Evolutionary conservation across 331 rosid species (phyloP).

Genomic region (Erythrophleum ivorense): DNA sequence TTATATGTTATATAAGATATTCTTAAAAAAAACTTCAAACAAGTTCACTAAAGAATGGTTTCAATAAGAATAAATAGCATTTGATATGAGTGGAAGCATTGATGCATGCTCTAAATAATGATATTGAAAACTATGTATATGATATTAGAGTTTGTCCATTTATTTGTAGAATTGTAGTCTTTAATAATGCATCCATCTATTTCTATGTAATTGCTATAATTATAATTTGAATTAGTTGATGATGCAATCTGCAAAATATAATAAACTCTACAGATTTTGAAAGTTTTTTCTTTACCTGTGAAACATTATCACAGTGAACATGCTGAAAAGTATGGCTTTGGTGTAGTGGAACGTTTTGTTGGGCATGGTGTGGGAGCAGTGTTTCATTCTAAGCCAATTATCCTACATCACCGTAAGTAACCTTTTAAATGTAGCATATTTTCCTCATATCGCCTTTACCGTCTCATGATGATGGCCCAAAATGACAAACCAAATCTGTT

Average conservation of each 20-base stretch:
- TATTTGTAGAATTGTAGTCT: neutral
- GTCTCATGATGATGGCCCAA: conserved; percentile 20
- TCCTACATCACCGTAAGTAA: conserved; percentile 77
- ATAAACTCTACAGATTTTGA: conserved; percentile 17
- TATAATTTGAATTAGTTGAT: conserved; percentile 25
- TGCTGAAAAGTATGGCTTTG: conserved; percentile 80
- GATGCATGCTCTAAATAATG: neutral
- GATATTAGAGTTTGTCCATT: neutral
- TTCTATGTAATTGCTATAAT: neutral
- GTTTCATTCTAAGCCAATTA: conserved; percentile 93
- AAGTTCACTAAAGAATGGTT: neutral
- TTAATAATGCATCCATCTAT: neutral
- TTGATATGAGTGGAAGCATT: neutral
- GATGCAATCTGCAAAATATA: conserved; percentile 2
- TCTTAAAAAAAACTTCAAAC: neutral
- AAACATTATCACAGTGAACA: conserved; percentile 68
- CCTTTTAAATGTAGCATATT: conserved; percentile 9
- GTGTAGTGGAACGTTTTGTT: conserved; percentile 93
- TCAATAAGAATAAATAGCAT: neutral
- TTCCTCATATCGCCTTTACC: conserved; percentile 26
- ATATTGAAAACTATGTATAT: neutral
- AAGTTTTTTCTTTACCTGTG: conserved; percentile 35
- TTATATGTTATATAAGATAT: neutral
- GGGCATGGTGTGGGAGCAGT: conserved; percentile 97
- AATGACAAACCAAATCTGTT: conserved; percentile 12